These are phyloP conservation scores for Auriscalpium orientale DNA, from an alignment of 768 basidiomycete species.

Conservation along the genomic window DNA sequence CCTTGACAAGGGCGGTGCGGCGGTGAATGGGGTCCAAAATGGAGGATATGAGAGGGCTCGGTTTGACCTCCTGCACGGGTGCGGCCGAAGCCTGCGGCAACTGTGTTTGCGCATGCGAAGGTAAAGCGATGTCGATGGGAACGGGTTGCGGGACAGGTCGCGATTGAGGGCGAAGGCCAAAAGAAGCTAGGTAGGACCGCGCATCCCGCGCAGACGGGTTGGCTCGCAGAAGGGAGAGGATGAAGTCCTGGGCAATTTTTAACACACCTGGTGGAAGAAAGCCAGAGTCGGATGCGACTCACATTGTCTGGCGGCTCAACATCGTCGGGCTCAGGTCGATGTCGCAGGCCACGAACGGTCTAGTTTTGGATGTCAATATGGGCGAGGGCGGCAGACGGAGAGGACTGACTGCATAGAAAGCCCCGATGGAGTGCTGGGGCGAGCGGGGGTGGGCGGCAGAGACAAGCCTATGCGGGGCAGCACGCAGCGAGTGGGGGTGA, in stretches of 20 bases:
- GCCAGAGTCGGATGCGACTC: not conserved
- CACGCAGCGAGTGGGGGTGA: constrained; percentile 12
- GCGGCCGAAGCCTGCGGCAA: constrained; percentile 21
- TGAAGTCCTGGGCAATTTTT: constrained; percentile 68
- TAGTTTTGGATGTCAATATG: not conserved
- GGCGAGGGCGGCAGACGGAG: not conserved
- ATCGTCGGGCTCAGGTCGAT: constrained; percentile 1
- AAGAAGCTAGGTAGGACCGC: constrained; percentile 84
- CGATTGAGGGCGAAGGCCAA: constrained; percentile 56
- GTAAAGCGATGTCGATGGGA: constrained; percentile 13
- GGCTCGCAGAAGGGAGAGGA: constrained; percentile 87
- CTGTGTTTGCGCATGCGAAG: constrained; percentile 22
- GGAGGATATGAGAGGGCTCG: constrained; percentile 56
- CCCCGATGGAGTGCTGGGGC: constrained; percentile 33
- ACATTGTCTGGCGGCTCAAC: constrained; percentile 5
- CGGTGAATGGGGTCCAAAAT: constrained; percentile 78
- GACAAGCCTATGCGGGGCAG: constrained; percentile 23
- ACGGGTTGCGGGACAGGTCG: constrained; percentile 18
- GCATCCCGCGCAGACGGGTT: constrained; percentile 90
- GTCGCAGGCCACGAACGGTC: constrained; percentile 10
- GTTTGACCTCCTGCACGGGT: constrained; percentile 25
- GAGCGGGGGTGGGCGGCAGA: constrained; percentile 8
- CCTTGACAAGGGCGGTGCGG: constrained; percentile 90
- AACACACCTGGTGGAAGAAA: not conserved
- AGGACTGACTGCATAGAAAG: constrained; percentile 48